phyloP scores from a whole-genome alignment of 2,329 filamentous ascomycete species.

The Hypomyces rosellus region DNA sequence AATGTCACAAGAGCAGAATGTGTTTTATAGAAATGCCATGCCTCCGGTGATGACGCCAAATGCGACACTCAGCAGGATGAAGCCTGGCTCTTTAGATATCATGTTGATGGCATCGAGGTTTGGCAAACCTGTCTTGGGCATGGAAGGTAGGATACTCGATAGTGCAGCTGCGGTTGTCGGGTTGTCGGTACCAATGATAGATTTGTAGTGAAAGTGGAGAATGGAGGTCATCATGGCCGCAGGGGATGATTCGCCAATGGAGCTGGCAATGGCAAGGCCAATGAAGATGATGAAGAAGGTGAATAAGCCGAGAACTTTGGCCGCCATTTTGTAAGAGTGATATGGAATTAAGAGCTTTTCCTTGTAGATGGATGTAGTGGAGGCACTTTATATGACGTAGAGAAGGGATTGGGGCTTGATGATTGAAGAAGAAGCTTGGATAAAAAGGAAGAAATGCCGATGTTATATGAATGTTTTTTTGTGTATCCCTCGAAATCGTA shows the following conservation, averaged over 20 bases:
- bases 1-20: too few species aligned
- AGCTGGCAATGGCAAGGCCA: conserved; percentile 4
- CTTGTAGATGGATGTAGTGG: too few species aligned
- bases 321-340: conserved; percentile 2
- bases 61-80: conserved; percentile 18
- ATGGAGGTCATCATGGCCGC: neutral
- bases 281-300: conserved; percentile 6
- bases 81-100: conserved; percentile 16
- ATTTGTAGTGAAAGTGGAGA: conserved; percentile 42
- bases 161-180: neutral
- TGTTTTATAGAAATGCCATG: conserved; percentile 15
- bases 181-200: conserved; percentile 26
- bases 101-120: conserved; percentile 15
- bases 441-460: too few species aligned
- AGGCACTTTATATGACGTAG: neutral
- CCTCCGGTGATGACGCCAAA: conserved; percentile 20
- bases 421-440: too few species aligned
- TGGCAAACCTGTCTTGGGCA: neutral
- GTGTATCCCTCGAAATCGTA: too few species aligned
- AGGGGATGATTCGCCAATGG: neutral
- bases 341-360: neutral
- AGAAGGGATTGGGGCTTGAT: too few species aligned
- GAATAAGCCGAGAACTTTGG: conserved; percentile 1
- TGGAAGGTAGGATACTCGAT: neutral
- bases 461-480: too few species aligned